Evolutionary conservation across 176 grass and related monocot species (phyloP).

Genomic region (Aegilops longissima): DNA sequence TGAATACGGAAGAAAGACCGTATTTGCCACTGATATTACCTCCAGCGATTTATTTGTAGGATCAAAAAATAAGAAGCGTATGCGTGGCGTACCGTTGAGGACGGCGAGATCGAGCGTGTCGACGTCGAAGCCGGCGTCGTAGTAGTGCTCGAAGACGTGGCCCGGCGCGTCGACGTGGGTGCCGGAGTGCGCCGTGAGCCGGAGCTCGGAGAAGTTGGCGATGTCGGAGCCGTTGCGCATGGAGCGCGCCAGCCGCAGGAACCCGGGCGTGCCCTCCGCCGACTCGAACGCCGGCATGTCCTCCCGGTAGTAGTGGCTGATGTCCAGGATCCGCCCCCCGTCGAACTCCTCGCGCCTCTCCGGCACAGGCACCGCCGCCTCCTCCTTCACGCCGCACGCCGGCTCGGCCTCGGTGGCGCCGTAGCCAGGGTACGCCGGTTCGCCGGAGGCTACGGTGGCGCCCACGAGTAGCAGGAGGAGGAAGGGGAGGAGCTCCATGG

Average conservation of each 20-base stretch:
- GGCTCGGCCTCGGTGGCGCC: neutral
- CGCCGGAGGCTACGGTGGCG: neutral
- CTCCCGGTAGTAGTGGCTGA: constrained; percentile 70
- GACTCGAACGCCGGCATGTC: constrained; percentile 71
- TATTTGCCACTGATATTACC: no score
- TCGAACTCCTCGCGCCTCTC: constrained; percentile 60
- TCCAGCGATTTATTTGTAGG: neutral
- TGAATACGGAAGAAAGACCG: no score
- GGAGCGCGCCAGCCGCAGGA: constrained; percentile 56
- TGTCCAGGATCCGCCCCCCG: constrained; percentile 64
- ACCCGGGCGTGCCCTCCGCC: constrained; percentile 51
- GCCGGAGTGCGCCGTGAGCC: constrained; percentile 60
- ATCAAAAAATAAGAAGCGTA: neutral
- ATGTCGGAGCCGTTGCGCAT: constrained; percentile 71
- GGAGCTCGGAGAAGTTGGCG: constrained; percentile 76
- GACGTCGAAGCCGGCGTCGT: constrained; percentile 64
- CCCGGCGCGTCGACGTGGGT: constrained; percentile 82
- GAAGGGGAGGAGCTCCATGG: constrained; percentile 28
- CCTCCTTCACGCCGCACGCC: neutral
- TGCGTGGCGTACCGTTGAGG: constrained; percentile 45
- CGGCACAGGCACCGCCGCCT: neutral
- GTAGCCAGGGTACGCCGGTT: constrained; percentile 25
- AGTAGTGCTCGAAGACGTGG: constrained; percentile 72
- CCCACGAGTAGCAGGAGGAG: constrained; percentile 1
- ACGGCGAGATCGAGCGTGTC: constrained; percentile 64